phyloP scores from a whole-genome alignment of 805 yeast genomes.

The Spathaspora sp. region DNA sequence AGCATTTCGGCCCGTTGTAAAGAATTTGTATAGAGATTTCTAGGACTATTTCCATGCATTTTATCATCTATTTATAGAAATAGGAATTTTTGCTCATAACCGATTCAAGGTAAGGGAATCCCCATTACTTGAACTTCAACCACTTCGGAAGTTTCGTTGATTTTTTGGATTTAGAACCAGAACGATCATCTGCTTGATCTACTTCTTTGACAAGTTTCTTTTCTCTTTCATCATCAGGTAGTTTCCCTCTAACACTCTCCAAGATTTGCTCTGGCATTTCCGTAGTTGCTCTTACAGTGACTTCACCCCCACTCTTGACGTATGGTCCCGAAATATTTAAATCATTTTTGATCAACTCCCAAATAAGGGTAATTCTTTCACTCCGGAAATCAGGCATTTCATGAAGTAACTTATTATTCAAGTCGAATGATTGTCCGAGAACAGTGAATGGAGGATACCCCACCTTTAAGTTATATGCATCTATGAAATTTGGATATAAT shows the following conservation, averaged over 20 bases:
- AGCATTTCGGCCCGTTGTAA: not conserved
- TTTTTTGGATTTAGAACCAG: not conserved
- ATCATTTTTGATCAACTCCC: constrained; percentile 22
- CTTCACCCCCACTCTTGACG: constrained; percentile 14
- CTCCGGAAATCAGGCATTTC: constrained; percentile 27
- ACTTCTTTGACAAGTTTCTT: not conserved
- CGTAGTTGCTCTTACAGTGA: constrained; percentile 17
- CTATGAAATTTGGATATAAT: constrained; percentile 22
- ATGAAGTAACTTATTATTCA: constrained; percentile 21
- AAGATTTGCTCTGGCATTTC: constrained; percentile 35
- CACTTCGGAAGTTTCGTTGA: constrained; percentile 19
- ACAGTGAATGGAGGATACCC: constrained; percentile 38
- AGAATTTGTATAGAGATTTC: not conserved
- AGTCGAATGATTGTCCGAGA: constrained; percentile 22
- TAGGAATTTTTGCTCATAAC: not conserved
- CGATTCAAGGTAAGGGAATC: not conserved
- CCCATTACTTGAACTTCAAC: constrained; percentile 14
- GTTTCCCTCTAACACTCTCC: constrained; percentile 26
- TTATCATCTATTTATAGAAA: not conserved
- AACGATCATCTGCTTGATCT: not conserved
- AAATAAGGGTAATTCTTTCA: constrained; percentile 31
- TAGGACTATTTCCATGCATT: not conserved
- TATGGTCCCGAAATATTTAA: constrained; percentile 21
- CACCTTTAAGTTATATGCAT: constrained; percentile 27
- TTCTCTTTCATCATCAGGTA: constrained; percentile 25